Conservation (phyloP, 2,329 filamentous ascomycete species). For the Stagonosporopsis vannaccii region DNA sequence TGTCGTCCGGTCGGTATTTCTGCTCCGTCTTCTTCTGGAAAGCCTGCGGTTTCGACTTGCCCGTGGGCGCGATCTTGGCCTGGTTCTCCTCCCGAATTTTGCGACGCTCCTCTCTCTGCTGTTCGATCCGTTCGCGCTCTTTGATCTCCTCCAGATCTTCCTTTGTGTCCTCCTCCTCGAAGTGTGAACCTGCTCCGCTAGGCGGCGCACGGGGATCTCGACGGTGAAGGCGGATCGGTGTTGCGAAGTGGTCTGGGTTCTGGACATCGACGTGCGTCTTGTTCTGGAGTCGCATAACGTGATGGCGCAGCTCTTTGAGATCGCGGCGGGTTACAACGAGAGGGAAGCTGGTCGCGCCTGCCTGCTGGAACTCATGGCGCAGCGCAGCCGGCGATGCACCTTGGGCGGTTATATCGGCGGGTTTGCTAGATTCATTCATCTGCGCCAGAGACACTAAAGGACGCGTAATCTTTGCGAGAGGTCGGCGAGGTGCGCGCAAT, state of each 20-base stretch:
- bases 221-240: conserved; percentile 87
- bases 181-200: conserved; percentile 50
- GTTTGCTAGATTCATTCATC: conserved; percentile 39
- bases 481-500: conserved; percentile 43
- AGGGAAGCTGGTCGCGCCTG: conserved; percentile 55
- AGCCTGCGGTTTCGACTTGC: conserved; percentile 69
- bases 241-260: conserved; percentile 82
- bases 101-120: conserved; percentile 76
- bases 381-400: conserved; percentile 32
- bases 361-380: conserved; percentile 35
- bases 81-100: conserved; percentile 85
- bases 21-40: conserved; percentile 84
- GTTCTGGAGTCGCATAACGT: conserved; percentile 80
- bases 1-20: conserved; percentile 81
- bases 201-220: conserved; percentile 77
- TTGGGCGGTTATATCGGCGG: conserved; percentile 14
- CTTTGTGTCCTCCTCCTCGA: conserved; percentile 63
- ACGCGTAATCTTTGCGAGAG: conserved; percentile 44
- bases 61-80: conserved; percentile 89
- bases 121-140: conserved; percentile 66
- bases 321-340: conserved; percentile 84
- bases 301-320: conserved; percentile 80
- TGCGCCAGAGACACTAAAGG: conserved; percentile 43
- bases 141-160: conserved; percentile 72
- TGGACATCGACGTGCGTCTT: conserved; percentile 70